Conservation (phyloP, 2,329 filamentous ascomycete genomes). For the Dryadomyces quercivorus region DNA sequence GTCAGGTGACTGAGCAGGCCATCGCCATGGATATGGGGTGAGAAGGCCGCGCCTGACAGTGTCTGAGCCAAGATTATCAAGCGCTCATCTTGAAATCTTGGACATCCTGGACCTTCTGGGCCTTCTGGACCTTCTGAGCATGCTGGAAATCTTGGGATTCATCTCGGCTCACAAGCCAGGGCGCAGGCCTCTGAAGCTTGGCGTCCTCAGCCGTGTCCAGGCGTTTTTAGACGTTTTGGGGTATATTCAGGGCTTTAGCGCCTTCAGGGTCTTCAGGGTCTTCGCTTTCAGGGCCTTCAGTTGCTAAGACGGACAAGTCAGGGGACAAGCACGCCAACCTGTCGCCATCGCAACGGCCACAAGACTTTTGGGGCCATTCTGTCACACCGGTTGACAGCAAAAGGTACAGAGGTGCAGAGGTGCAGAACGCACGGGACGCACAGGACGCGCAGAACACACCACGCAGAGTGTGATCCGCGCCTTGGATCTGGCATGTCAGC, state of each 20-base stretch:
- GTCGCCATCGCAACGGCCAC: too few species aligned
- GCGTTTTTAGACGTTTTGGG: too few species aligned
- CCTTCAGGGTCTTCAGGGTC: too few species aligned
- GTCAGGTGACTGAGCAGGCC: conserved; percentile 6
- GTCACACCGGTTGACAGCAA: neutral
- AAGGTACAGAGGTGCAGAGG: neutral
- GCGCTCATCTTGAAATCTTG: neutral
- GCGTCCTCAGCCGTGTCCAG: too few species aligned
- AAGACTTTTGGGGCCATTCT: neutral
- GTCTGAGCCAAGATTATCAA: neutral
- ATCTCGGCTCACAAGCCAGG: too few species aligned
- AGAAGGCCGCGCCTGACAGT: neutral
- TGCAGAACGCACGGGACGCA: neutral
- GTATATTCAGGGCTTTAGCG: too few species aligned
- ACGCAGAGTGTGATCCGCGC: neutral
- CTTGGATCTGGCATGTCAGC: neutral
- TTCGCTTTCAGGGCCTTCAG: too few species aligned
- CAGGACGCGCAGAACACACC: neutral
- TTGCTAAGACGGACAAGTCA: too few species aligned
- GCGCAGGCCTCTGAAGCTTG: too few species aligned
- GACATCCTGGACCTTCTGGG: neutral
- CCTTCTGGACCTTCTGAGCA: too few species aligned
- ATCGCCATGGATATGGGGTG: neutral
- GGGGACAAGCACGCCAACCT: too few species aligned
- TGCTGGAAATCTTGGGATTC: too few species aligned